Evolutionary conservation across 805 yeast species (phyloP).

Genomic region (Saccharomyces eubayanus): DNA sequence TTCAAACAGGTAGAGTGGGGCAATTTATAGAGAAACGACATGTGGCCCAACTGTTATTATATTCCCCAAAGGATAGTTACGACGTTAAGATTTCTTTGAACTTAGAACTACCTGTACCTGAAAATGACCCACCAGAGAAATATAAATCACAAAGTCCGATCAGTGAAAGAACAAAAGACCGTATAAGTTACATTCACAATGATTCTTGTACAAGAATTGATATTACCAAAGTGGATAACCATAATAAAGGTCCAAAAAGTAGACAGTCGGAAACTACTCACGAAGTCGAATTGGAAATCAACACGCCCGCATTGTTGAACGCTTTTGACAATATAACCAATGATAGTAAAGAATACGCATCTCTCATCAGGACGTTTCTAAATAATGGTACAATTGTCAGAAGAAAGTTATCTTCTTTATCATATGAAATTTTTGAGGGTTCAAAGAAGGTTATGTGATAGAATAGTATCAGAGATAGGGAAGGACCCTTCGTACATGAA

Average conservation of each 20-base stretch:
- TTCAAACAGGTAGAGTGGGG: constrained; percentile 55
- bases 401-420: constrained; percentile 28
- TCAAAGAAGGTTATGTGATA: constrained; percentile 25
- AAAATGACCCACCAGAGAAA: constrained; percentile 48
- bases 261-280: constrained; percentile 25
- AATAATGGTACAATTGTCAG: constrained; percentile 49
- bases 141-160: constrained; percentile 46
- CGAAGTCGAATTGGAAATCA: constrained; percentile 48
- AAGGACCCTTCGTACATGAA: not conserved
- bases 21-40: constrained; percentile 67
- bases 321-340: constrained; percentile 35
- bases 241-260: constrained; percentile 20
- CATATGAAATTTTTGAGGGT: constrained; percentile 32
- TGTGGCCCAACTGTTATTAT: constrained; percentile 61
- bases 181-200: constrained; percentile 65
- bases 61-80: constrained; percentile 66
- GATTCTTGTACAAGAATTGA: constrained; percentile 68
- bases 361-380: constrained; percentile 46
- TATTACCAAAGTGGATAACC: constrained; percentile 48
- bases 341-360: constrained; percentile 51
- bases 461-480: not conserved
- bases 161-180: constrained; percentile 57
- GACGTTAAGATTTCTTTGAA: constrained; percentile 72
- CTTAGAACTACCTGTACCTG: constrained; percentile 59
- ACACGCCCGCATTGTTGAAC: constrained; percentile 34